A percentile compares a stretch with the other conserved stretches of the same genome.
phyloP scores from a whole-genome alignment of 2,329 filamentous ascomycete species.

The Aspergillaceae sp. region DNA sequence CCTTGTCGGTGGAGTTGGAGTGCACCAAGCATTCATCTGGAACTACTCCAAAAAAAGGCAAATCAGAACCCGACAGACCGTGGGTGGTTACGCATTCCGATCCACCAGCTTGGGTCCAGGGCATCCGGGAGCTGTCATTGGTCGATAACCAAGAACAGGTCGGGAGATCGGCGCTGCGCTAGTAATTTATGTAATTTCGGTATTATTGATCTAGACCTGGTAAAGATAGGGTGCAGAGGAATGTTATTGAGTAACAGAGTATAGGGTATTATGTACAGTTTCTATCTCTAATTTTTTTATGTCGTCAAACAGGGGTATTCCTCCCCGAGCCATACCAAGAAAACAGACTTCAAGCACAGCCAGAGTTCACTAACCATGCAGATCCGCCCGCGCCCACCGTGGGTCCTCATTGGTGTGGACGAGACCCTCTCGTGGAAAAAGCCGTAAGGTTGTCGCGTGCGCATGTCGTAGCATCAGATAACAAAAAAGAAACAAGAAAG shows the following conservation, averaged over 20 bases:
- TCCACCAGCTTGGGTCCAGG: neutral
- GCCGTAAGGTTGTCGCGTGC: neutral
- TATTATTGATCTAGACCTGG: neutral
- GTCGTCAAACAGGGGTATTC: no score
- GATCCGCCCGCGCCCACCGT: neutral
- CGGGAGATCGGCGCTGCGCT: slow-evolving; percentile 4
- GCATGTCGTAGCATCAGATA: neutral
- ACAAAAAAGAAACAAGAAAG: neutral
- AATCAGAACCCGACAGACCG: no score
- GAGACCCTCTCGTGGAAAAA: neutral
- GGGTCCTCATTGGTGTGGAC: neutral
- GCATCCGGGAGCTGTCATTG: neutral
- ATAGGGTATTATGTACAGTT: neutral
- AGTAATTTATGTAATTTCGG: neutral
- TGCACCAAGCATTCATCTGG: no score
- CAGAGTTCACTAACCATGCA: neutral
- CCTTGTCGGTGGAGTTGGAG: no score
- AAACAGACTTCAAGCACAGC: neutral
- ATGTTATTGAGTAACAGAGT: neutral
- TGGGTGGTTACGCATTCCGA: no score
- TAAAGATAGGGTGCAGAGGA: neutral
- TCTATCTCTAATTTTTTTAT: neutral
- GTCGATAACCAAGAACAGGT: neutral
- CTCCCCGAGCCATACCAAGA: neutral
- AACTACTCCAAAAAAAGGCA: no score